Conservation (phyloP, 805 yeast genomes). For the Suhomyces sp. region DNA sequence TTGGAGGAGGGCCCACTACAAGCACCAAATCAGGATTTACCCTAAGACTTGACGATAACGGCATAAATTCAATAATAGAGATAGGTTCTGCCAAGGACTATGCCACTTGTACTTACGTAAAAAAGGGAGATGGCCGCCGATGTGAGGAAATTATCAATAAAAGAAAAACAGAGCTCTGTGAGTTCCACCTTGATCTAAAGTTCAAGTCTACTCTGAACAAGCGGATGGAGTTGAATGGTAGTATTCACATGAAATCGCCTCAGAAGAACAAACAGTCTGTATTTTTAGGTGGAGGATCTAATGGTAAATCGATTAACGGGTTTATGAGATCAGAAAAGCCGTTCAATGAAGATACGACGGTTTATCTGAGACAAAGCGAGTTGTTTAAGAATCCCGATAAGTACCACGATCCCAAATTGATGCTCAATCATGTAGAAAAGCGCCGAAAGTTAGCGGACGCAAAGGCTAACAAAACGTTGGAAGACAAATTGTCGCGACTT, state of each 20-base stretch:
- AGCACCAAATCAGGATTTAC: slow-evolving; percentile 40
- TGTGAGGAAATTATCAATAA: slow-evolving; percentile 65
- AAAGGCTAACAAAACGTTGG: slow-evolving; percentile 31
- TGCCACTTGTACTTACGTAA: slow-evolving; percentile 60
- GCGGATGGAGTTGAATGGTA: slow-evolving; percentile 74
- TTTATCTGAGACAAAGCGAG: slow-evolving; percentile 18
- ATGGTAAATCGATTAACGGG: slow-evolving; percentile 1
- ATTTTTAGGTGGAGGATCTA: slow-evolving; percentile 34
- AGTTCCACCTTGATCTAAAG: slow-evolving; percentile 63
- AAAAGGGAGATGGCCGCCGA: slow-evolving; percentile 40
- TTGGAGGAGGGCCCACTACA: slow-evolving; percentile 15
- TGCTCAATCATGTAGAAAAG: slow-evolving; percentile 39
- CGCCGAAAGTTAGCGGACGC: slow-evolving; percentile 26
- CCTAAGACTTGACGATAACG: slow-evolving; percentile 49
- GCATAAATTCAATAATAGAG: slow-evolving; percentile 56
- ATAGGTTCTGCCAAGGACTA: slow-evolving; percentile 69
- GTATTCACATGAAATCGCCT: slow-evolving; percentile 57
- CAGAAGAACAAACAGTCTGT: slow-evolving; percentile 37
- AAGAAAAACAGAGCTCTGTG: slow-evolving; percentile 56
- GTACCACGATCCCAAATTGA: slow-evolving; percentile 46
- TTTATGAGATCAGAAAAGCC: slow-evolving; percentile 14
- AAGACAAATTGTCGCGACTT: slow-evolving; percentile 30
- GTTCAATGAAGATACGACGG: slow-evolving; percentile 21
- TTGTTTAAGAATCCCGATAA: slow-evolving; percentile 23
- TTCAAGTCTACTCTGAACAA: slow-evolving; percentile 51